Base-by-base conservation (phyloP, 768 basidiomycete genomes). In the Mycena rosella region DNA sequence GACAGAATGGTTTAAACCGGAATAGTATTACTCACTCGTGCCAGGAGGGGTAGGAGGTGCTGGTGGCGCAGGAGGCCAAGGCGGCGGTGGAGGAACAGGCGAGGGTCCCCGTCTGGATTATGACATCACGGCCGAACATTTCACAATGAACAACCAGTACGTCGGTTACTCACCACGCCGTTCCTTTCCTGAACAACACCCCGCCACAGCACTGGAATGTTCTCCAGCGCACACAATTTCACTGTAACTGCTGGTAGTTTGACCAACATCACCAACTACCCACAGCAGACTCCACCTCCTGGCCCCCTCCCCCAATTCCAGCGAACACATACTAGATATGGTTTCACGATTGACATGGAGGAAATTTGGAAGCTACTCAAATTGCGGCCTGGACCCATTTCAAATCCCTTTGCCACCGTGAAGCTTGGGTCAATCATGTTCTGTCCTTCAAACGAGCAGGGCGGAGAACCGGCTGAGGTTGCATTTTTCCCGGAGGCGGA, bases 361-460 rank as follows among this genome's bases (percentile, higher is more conserved):
- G 56, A 57, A 57, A 29, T 57, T 44, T 57, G 56, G 56, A 57
- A 30, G 56, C 40, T 57, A 45, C 56, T 29, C 40, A 57, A 57
- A 42, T n/a, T 18, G 56, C 56, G 40, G 40, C 56, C 56, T 57
- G 40, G 18, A 44, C 56, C 56, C 40, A 57, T 57, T 57, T 57
- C 56, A 42, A 44, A 57, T 44, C 40, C 56, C 56, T 29, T 57
- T 29, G 38, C 56, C 40, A 57, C 56, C 56, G 56, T 57, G 56
- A 57, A 57, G 40, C 56, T 57, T 44, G 56, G 56, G 26, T 57
- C 56, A 57, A 45, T 57, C 42, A 57, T 57, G 38, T 57, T 57
- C 27, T 42, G 56, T 57, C 40, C 56, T 57, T 57, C 55, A 57
- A 57, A 40, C 40, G 55, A 57, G 40, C 42, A 57, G 56, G 42